Evolutionary conservation across 495 filamentous ascomycete genomes (phyloP).

Genomic region (Penicillium ochrochloron): DNA sequence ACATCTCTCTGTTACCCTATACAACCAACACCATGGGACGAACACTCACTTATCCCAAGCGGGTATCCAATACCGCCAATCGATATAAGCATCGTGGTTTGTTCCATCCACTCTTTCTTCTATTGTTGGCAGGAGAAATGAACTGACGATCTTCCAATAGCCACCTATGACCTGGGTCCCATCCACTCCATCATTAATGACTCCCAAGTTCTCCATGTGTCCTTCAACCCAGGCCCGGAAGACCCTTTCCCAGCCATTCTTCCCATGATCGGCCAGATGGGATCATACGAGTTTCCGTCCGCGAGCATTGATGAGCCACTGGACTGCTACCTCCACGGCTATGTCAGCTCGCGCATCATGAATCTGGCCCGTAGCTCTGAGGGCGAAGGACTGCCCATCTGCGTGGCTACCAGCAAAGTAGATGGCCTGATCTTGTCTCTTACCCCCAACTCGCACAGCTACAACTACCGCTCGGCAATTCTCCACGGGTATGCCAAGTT

Average conservation of each 20-base stretch:
- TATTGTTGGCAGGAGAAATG: no score
- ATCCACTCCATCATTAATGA: conserved; percentile 84
- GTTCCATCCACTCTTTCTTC: neutral
- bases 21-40: conserved; percentile 44
- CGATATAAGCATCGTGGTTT: conserved; percentile 70
- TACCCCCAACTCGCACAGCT: conserved; percentile 79
- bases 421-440: conserved; percentile 79
- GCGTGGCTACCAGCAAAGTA: conserved; percentile 67
- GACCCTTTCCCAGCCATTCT: conserved; percentile 78
- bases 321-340: conserved; percentile 88
- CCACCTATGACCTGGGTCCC: conserved; percentile 71
- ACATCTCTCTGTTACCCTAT: neutral
- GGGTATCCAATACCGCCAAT: conserved; percentile 70
- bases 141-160: conserved; percentile 45
- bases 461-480: conserved; percentile 86
- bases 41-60: conserved; percentile 69
- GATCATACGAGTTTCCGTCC: conserved; percentile 66
- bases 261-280: conserved; percentile 90
- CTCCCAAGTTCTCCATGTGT: conserved; percentile 78
- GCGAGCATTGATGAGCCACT: conserved; percentile 65
- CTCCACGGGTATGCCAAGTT: conserved; percentile 75
- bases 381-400: conserved; percentile 63
- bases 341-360: conserved; percentile 80
- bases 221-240: conserved; percentile 66
- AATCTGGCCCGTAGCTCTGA: conserved; percentile 61